phyloP scores from a whole-genome alignment of 805 yeast genomes.

The Dipodascus geniculatus region DNA sequence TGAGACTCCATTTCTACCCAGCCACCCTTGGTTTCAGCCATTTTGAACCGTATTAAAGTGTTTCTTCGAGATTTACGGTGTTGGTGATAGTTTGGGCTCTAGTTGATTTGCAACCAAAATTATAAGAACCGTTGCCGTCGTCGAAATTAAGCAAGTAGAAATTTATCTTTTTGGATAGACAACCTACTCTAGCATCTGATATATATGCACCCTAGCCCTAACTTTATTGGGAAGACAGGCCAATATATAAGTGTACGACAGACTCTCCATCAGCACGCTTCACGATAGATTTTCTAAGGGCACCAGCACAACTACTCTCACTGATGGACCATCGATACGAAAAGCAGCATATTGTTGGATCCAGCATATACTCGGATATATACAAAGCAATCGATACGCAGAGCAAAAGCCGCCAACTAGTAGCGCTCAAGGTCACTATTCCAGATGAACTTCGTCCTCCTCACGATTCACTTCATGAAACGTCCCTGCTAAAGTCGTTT shows the following conservation, averaged over 20 bases:
- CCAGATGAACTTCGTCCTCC: constrained; percentile 44
- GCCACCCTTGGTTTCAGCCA: constrained; percentile 20
- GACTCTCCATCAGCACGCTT: no score
- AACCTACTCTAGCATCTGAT: no score
- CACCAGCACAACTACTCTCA: no score
- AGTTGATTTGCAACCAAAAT: neutral
- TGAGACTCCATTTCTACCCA: constrained; percentile 43
- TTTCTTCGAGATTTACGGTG: neutral
- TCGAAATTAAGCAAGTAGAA: neutral
- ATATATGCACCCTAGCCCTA: neutral
- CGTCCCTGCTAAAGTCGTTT: constrained; percentile 26
- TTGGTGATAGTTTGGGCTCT: neutral
- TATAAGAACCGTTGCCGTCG: no score
- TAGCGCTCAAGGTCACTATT: constrained; percentile 38
- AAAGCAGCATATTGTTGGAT: constrained; percentile 23
- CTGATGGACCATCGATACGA: constrained; percentile 5
- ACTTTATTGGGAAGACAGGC: neutral
- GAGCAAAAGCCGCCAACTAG: constrained; percentile 7
- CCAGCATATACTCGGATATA: constrained; percentile 37
- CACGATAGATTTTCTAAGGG: no score
- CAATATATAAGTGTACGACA: constrained; percentile 7
- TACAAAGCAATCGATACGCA: constrained; percentile 17
- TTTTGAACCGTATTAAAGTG: neutral
- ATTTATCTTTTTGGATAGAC: neutral
- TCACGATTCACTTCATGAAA: constrained; percentile 38